Base-by-base conservation (phyloP, 345 rosid species). In the Acer saccharum region DNA sequence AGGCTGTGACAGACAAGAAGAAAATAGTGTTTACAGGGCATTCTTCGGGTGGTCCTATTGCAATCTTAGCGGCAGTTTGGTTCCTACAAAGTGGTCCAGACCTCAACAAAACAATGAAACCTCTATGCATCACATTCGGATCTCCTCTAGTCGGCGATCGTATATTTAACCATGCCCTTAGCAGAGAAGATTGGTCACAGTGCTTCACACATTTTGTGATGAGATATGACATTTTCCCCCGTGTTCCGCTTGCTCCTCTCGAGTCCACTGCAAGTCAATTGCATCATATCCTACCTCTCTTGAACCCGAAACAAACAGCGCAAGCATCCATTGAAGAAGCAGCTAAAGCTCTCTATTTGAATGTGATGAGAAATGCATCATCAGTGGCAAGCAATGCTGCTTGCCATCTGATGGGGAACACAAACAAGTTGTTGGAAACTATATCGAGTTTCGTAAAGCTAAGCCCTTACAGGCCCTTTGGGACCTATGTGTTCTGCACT, bases 401-500 rank as follows among this genome's bases (percentile, higher is more conserved):
- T 14, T 88, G 92, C 80, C 79, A 79, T 71, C 67, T 93, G 46
- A 92, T 84, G 93, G 94, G 96, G 66, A 87, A 85, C 81, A 85
- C 92, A 58, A 93, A 88, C 46, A 87, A 82, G 29, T 72, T 95
- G 72, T 16, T 89, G 57, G 93, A 90, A 76, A 91, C 93, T 6
- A 52, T 91, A 13, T 86, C 87, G 0, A 87, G 83, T 66, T 88
- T 95, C 72, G 55, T 91, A 35, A 86, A 87, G 72, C 83, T 89
- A 18, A 91, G 97, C 83, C 99, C 98, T 80, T 95, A 91, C 52
- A 84, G 89, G 65, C 99, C 99, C 0, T 84, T 82, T 25, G 98
- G 99, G 41, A 93, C 88, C 16, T 92, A 83, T 65, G 81, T 95
- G 67, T 90, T 95, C 82, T 86, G 82, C 81, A 54, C 89, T 5